Conservation (phyloP, 202 grass and related monocot genomes). For the Schoenoplectus triqueter region DNA sequence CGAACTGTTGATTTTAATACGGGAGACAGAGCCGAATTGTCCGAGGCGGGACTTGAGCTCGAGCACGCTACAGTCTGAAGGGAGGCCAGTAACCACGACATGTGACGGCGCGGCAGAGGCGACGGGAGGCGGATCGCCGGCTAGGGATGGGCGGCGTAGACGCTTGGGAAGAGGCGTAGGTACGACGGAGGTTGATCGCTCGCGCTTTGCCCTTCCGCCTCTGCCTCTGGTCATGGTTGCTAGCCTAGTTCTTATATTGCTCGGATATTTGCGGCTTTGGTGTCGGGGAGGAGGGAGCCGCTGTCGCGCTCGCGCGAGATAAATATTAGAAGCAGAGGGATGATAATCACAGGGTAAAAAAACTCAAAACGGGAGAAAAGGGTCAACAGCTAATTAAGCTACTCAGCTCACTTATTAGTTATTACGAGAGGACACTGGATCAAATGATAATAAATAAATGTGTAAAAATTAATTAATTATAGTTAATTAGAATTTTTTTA, state of each 20-base stretch:
- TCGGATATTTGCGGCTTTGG: background rate
- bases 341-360: background rate
- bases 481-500: no score
- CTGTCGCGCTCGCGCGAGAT: background rate
- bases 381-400: background rate
- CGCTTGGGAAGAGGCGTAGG: slow-evolving; percentile 44
- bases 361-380: background rate
- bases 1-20: slow-evolving; percentile 55
- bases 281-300: background rate
- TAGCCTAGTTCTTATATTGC: background rate
- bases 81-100: slow-evolving; percentile 72
- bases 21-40: slow-evolving; percentile 63
- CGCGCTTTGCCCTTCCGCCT: slow-evolving; percentile 49
- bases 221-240: slow-evolving; percentile 47
- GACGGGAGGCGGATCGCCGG: background rate
- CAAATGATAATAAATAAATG: no score
- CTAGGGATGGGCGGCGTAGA: slow-evolving; percentile 20
- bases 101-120: slow-evolving; percentile 37
- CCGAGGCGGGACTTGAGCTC: slow-evolving; percentile 77
- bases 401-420: no score
- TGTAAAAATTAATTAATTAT: no score
- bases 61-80: slow-evolving; percentile 65
- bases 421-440: no score
- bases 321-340: background rate
- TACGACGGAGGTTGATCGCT: slow-evolving; percentile 45